phyloP scores from a whole-genome alignment of 129 eudicot species.

The Centrapalus pauciflorus region DNA sequence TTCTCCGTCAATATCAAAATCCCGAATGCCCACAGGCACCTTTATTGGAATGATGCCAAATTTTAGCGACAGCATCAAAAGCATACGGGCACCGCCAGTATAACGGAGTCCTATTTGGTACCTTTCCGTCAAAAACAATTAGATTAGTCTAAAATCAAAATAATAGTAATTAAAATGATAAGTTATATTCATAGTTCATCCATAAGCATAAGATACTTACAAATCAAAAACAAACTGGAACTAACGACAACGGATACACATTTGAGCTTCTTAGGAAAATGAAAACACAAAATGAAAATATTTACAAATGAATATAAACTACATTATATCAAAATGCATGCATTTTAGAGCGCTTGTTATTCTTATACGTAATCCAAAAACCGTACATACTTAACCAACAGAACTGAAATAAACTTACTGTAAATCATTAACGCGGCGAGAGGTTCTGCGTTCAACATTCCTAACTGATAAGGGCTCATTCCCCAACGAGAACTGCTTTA shows the following conservation, averaged over 20 bases:
- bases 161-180: background rate
- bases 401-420: conserved; percentile 58
- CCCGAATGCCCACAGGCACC: conserved; percentile 90
- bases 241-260: too few species aligned
- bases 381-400: too few species aligned
- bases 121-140: conserved; percentile 29
- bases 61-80: conserved; percentile 73
- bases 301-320: too few species aligned
- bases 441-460: conserved; percentile 89
- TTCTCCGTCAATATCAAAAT: conserved; percentile 97
- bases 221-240: background rate
- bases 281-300: too few species aligned
- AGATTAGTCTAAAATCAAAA: background rate
- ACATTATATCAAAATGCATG: too few species aligned
- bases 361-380: too few species aligned
- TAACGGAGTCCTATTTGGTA: conserved; percentile 96
- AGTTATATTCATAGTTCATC: background rate
- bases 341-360: background rate
- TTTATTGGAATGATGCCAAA: conserved; percentile 73
- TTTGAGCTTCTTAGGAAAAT: too few species aligned
- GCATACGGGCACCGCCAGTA: conserved; percentile 99
- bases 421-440: conserved; percentile 84
- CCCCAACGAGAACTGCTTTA: conserved; percentile 92
- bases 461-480: conserved; percentile 88
- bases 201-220: background rate